phyloP scores from a whole-genome alignment of 1,284 basidiomycete species.

The Leccinum ponderosum region DNA sequence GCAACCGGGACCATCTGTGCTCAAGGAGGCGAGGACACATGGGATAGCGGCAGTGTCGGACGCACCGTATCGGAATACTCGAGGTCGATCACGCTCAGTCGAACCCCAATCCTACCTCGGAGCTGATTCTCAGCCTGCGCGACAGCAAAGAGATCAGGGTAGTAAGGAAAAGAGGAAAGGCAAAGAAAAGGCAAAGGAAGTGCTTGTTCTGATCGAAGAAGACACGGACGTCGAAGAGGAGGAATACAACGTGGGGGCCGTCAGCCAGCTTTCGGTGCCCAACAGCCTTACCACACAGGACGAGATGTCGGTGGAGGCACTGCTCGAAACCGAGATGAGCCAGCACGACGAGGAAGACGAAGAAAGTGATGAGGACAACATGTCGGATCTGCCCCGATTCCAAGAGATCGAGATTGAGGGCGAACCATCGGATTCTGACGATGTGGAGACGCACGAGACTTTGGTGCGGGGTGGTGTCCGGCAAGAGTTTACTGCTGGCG shows the following conservation, averaged over 20 bases:
- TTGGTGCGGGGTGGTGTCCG: slow-evolving; percentile 9
- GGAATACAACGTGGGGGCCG: background rate
- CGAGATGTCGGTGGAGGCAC: slow-evolving; percentile 25
- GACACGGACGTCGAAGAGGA: slow-evolving; percentile 1
- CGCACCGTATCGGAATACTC: slow-evolving; percentile 19
- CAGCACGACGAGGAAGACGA: background rate
- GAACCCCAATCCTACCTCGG: slow-evolving; percentile 6
- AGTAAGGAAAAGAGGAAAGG: slow-evolving; percentile 12
- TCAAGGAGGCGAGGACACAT: background rate
- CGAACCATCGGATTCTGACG: slow-evolving; percentile 30
- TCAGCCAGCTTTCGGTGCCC: background rate
- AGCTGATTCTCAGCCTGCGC: background rate
- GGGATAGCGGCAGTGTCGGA: background rate
- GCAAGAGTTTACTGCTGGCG: background rate
- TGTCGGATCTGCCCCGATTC: slow-evolving; percentile 4
- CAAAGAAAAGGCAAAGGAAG: background rate
- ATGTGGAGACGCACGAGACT: slow-evolving; percentile 26
- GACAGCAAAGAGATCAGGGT: background rate
- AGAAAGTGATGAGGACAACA: background rate
- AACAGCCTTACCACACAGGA: slow-evolving; percentile 9
- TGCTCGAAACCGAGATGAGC: slow-evolving; percentile 15
- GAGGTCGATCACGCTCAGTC: slow-evolving; percentile 23
- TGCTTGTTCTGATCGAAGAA: slow-evolving; percentile 11
- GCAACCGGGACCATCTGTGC: slow-evolving; percentile 15
- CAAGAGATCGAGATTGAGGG: slow-evolving; percentile 15